A percentile compares a stretch with the other conserved stretches of the same genome.
phyloP scores from a whole-genome alignment of 2,329 filamentous ascomycete species.

The Penicillium sp. region DNA sequence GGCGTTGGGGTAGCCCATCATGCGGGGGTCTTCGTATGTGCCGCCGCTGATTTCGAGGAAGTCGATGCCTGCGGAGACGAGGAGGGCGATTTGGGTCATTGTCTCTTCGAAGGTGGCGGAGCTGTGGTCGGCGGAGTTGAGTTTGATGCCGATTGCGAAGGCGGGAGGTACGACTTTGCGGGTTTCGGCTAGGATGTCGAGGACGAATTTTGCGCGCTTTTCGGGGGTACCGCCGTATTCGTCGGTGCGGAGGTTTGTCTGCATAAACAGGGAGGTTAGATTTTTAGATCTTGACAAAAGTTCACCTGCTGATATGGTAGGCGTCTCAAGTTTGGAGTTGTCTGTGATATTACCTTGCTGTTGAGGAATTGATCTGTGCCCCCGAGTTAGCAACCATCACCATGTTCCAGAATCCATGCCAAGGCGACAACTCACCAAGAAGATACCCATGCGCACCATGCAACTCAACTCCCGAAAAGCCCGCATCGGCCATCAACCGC shows the following conservation, averaged over 20 bases:
- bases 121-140: slow-evolving; percentile 54
- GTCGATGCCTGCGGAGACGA: slow-evolving; percentile 53
- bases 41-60: slow-evolving; percentile 71
- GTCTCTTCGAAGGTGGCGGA: slow-evolving; percentile 49
- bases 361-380: slow-evolving; percentile 39
- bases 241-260: slow-evolving; percentile 52
- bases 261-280: neutral
- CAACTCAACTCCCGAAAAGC: slow-evolving; percentile 57
- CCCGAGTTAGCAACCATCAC: neutral
- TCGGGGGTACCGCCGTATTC: slow-evolving; percentile 50
- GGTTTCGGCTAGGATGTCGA: slow-evolving; percentile 48
- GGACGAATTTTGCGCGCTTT: slow-evolving; percentile 49
- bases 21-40: slow-evolving; percentile 56
- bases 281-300: neutral
- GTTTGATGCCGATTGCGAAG: slow-evolving; percentile 53
- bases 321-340: too few species aligned
- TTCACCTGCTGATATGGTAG: too few species aligned
- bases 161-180: slow-evolving; percentile 44
- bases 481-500: slow-evolving; percentile 50
- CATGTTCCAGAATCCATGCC: neutral
- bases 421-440: slow-evolving; percentile 41
- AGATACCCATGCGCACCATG: slow-evolving; percentile 57
- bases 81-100: slow-evolving; percentile 58
- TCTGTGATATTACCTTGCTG: slow-evolving; percentile 31
- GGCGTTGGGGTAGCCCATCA: slow-evolving; percentile 33